These are phyloP conservation scores for Mycosphaerella sp. DNA, from an alignment of 2,329 filamentous ascomycete genomes.

Conservation along the genomic window DNA sequence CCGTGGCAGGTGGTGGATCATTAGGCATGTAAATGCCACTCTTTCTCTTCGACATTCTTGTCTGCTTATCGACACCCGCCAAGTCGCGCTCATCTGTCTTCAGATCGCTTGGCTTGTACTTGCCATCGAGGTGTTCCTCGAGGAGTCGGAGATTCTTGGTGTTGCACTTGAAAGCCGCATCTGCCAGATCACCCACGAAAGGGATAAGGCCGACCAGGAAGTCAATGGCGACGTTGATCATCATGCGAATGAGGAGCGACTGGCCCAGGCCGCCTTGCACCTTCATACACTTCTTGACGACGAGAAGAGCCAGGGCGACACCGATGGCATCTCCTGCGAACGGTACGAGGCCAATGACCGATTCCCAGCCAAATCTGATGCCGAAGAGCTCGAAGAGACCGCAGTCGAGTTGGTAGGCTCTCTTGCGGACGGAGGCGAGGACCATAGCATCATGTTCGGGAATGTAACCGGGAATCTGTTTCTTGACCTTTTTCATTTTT, in stretches of 20 bases:
- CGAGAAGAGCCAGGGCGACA: conserved; percentile 64
- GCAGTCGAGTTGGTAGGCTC: conserved; percentile 81
- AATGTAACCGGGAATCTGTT: conserved; percentile 75
- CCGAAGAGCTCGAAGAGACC: conserved; percentile 75
- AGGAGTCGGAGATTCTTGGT: conserved; percentile 67
- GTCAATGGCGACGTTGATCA: conserved; percentile 70
- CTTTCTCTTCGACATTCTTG: conserved; percentile 32
- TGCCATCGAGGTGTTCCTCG: conserved; percentile 61
- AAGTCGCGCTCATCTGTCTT: conserved; percentile 25
- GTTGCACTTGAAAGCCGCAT: conserved; percentile 68
- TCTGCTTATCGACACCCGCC: conserved; percentile 28
- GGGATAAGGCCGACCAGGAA: conserved; percentile 69
- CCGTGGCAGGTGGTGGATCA: conserved; percentile 41
- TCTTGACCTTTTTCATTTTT: conserved; percentile 77
- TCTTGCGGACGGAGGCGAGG: conserved; percentile 77
- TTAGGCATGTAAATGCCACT: conserved; percentile 31
- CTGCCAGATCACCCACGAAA: conserved; percentile 67
- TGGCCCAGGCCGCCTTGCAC: conserved; percentile 70
- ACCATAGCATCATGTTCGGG: conserved; percentile 75
- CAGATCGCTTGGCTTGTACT: conserved; percentile 49
- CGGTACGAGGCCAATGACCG: conserved; percentile 77
- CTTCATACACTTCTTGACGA: conserved; percentile 65
- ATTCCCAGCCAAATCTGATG: conserved; percentile 81
- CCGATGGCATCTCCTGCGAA: conserved; percentile 72
- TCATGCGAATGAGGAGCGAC: conserved; percentile 61